Evolutionary conservation across 805 yeast genomes (phyloP), one percentile per base, ranked within the genome.

Genomic region (Candida broadrunensis): DNA sequence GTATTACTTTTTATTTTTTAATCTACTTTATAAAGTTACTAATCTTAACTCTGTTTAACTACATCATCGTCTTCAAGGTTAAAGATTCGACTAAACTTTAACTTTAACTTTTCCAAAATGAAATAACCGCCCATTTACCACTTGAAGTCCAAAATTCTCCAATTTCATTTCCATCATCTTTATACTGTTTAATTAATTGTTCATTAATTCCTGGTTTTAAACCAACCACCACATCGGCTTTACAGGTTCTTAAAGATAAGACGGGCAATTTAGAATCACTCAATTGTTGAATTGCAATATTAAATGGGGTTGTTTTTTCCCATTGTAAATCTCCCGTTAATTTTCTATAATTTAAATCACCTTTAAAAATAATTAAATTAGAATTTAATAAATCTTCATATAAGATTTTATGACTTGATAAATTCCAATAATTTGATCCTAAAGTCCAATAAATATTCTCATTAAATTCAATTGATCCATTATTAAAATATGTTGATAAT

Each of bases 271-370:
- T 82, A 23, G 81, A 74, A 0, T 62, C 49, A 1, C 85, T 84
- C 49, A 91, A 71, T 3, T 78, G 75, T 41, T 85, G 86, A 44
- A 91, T 75, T 4, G 96, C 91, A 0, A 64, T 60, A 3, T 46
- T 51, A 67, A 91, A 95, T 2, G 89, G 75, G 0, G 96, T 87
- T 2, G 88, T 78, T 43, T 84, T 75, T 15, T 80, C 80, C 99
- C 99, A 93, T 52, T 73, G 73, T 62, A 90, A 77, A 56, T 93
- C 99, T 37, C 88, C 96, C 2, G 96, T 85, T 44, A 95, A 67
- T 63, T 93, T 93, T 65, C 99, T 80, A 67, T 95, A 91, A 68
- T 93, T 93, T 65, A 93, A 75, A 56, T 93, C 99, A 43, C 99
- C 99, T 67, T 93, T 93, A 63, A 91, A 84, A 46, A 93, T 80